Base-by-base conservation (phyloP, 2,329 filamentous ascomycete genomes). In the Fusarium coffeatum region DNA sequence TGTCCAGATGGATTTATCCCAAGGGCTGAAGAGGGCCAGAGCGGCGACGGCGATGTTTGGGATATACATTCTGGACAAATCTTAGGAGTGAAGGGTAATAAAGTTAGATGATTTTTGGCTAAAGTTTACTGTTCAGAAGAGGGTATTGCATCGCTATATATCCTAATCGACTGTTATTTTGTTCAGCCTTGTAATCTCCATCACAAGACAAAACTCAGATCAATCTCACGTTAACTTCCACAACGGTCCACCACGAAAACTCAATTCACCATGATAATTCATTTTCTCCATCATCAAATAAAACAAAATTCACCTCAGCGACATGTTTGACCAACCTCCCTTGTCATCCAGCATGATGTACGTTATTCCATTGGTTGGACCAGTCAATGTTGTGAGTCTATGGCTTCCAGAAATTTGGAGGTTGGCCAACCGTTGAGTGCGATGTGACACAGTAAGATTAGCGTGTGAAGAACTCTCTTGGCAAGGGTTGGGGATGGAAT, bases 1-100 rank as follows among this genome's bases (percentile, higher is more conserved):
- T 16, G 49, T 51, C 49, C 49, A 51, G 8, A 51, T 51, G 18
- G 18, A 11, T 25, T 41, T 27, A n/a, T 51, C 49, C 32, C 49
- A 51, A 2, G 49, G 49, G 34, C 23, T 41, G 34, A 51, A 51
- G 2, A 51, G 49, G 5, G 49, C 49, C 23, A 51, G 18, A 23
- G 49, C 49, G 12, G 49, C n/a, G 22, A 51, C 32, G 8, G 40
- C 32, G 18, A 37, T n/a, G 18, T 37, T 34, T 5, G 49, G 49
- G 23, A 51, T 51, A 27, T 51, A 6, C 49, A 51, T 51, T 11
- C 12, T 41, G 23, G 13, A 18, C 5, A 41, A 15, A 7, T 20
- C 12, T n/a, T 13, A 2, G 11, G 8, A 22, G 6, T 27, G 13
- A 16, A 13, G 3, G 41, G 10, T 22, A 16, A 8, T 16, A 16